Conservation (phyloP, 768 basidiomycete genomes). For the Psilocybe cubensis region DNA sequence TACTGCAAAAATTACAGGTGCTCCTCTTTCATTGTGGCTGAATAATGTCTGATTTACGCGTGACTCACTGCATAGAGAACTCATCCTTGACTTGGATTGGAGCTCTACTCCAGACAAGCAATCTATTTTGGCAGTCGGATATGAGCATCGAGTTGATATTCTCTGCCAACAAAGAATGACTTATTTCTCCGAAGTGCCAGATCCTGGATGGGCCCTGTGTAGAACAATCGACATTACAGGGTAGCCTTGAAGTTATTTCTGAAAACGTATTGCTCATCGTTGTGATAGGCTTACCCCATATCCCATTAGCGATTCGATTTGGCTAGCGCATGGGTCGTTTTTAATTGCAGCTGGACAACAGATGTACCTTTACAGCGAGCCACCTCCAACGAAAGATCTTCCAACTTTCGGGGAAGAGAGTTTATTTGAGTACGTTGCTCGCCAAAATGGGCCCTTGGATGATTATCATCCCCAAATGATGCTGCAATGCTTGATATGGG, state of each 20-base stretch:
- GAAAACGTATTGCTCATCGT: constrained; percentile 4
- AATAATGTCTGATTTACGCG: not conserved
- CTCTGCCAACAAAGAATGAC: constrained; percentile 93
- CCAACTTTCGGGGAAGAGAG: constrained; percentile 35
- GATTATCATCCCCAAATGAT: constrained; percentile 96
- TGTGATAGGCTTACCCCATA: constrained; percentile 70
- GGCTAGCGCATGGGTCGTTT: constrained; percentile 84
- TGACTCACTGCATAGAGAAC: constrained; percentile 41
- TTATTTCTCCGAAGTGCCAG: constrained; percentile 71
- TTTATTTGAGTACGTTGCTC: constrained; percentile 82
- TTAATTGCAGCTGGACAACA: constrained; percentile 84
- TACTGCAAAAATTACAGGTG: constrained; percentile 67
- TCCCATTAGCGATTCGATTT: constrained; percentile 87
- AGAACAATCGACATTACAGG: constrained; percentile 68
- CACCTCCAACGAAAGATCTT: constrained; percentile 14
- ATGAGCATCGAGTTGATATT: constrained; percentile 76
- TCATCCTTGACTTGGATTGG: constrained; percentile 89
- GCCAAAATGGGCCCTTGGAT: constrained; percentile 82
- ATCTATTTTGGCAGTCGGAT: constrained; percentile 91
- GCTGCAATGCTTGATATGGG: constrained; percentile 91
- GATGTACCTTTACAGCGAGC: constrained; percentile 77
- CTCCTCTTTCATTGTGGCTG: constrained; percentile 14
- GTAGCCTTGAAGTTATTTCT: constrained; percentile 40
- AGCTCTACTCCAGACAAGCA: constrained; percentile 88
- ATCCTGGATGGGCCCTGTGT: constrained; percentile 78